Evolutionary conservation across 805 yeast genomes (phyloP), one percentile per base, ranked within the genome.

Genomic region (Torulaspora franciscae): DNA sequence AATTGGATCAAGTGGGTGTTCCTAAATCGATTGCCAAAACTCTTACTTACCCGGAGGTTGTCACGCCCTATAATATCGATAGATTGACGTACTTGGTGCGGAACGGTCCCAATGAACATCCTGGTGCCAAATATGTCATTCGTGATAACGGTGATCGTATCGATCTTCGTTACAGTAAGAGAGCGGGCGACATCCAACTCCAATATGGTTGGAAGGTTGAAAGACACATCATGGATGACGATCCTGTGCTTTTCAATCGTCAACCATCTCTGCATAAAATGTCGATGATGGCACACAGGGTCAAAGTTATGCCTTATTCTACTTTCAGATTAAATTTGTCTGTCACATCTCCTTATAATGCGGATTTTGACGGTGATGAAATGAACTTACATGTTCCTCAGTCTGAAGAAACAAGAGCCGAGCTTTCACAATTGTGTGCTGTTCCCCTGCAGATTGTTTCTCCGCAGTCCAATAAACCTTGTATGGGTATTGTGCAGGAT

Each of bases 251-350:
- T 59, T 93, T 93, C 76, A 93, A 93, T 67, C 95, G 99, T 76
- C 99, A 93, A 73, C 99, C 99, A 40, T 93, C 99, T 37, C 76
- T 93, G 67, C 99, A 93, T 73, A 93, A 95, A 68, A 93, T 93
- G 98, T 91, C 98, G 44, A 93, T 93, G 99, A 93, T 93, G 98
- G 95, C 96, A 13, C 99, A 93, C 66, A 79, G 96, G 70, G 99
- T 93, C 29, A 89, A 86, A 64, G 99, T 93, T 37, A 89, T 93
- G 96, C 99, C 99, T 9, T 93, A 89, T 65, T 90, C 98, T 6
- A 93, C 99, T 0, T 93, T 93, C 75, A 80, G 99, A 72, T 75
- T 93, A 72, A 93, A 93, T 64, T 74, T 93, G 65, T 93, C 98
- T 22, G 99, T 93, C 37, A 93, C 99, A 0, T 88, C 98, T 14